Percentiles rank a stretch among this genome's conserved stretches.
These are phyloP conservation scores for Chlorella sp. DNA, from an alignment of 139 green algal genomes.

Conservation along the genomic window DNA sequence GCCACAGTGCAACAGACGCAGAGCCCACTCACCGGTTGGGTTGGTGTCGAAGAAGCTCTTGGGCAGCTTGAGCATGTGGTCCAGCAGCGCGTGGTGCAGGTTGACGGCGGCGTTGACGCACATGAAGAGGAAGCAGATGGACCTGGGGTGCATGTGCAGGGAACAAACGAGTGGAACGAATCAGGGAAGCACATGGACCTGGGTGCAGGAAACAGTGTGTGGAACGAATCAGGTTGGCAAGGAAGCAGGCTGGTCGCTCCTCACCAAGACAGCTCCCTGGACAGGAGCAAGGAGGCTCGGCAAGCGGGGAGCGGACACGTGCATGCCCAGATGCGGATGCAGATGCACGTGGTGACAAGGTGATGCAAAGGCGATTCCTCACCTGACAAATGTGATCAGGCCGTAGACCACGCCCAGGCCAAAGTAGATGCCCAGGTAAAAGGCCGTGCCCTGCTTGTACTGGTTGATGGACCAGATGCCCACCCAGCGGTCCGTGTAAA, in stretches of 20 bases:
- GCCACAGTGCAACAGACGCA: no score
- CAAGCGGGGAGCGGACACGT: no score
- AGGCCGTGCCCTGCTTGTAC: conserved; percentile 26
- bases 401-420: conserved; percentile 46
- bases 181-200: not conserved
- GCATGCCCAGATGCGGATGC: no score
- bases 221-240: no score
- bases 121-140: conserved; percentile 30
- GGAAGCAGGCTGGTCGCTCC: no score
- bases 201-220: not conserved
- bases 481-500: conserved; percentile 68
- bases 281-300: not conserved
- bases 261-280: not conserved
- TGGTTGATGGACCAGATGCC: conserved; percentile 60
- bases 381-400: conserved; percentile 38
- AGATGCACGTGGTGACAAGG: no score
- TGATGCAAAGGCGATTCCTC: no score
- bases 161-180: not conserved
- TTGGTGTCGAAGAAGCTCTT: conserved; percentile 94
- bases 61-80: conserved; percentile 58
- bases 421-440: conserved; percentile 75
- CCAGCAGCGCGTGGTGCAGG: conserved; percentile 62
- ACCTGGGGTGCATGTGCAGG: not conserved
- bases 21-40: conserved; percentile 57
- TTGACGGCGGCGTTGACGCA: conserved; percentile 37